Conservation (phyloP, 495 filamentous ascomycete genomes). For the Neurospora sp. region DNA sequence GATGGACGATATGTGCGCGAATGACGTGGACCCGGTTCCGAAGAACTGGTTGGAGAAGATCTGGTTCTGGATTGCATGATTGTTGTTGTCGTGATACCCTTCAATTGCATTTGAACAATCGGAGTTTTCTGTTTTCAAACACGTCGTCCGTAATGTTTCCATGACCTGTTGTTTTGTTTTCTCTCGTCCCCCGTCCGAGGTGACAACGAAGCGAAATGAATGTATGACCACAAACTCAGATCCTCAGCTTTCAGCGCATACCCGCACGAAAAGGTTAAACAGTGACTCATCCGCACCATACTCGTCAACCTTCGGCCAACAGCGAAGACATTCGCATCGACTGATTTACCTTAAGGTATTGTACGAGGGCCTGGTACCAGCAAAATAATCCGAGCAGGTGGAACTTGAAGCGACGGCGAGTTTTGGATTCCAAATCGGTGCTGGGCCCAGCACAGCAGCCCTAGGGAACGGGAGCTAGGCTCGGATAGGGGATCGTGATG, state of each 20-base stretch:
- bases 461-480: neutral
- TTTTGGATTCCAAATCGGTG: neutral
- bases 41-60: conserved; percentile 30
- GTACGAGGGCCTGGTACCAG: neutral
- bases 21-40: conserved; percentile 26
- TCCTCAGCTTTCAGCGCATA: neutral
- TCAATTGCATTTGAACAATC: neutral
- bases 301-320: neutral
- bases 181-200: neutral
- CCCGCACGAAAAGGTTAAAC: neutral
- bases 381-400: neutral
- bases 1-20: conserved; percentile 35
- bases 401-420: neutral
- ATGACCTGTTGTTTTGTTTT: neutral
- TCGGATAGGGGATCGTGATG: neutral
- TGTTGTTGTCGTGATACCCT: neutral
- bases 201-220: neutral
- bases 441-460: neutral
- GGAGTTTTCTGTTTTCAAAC: neutral
- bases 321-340: neutral
- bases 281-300: neutral
- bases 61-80: conserved; percentile 39
- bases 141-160: neutral
- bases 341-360: neutral
- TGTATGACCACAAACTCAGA: neutral